Base-by-base conservation (phyloP, 2,329 filamentous ascomycete species). In the Penicillium janthinellum region DNA sequence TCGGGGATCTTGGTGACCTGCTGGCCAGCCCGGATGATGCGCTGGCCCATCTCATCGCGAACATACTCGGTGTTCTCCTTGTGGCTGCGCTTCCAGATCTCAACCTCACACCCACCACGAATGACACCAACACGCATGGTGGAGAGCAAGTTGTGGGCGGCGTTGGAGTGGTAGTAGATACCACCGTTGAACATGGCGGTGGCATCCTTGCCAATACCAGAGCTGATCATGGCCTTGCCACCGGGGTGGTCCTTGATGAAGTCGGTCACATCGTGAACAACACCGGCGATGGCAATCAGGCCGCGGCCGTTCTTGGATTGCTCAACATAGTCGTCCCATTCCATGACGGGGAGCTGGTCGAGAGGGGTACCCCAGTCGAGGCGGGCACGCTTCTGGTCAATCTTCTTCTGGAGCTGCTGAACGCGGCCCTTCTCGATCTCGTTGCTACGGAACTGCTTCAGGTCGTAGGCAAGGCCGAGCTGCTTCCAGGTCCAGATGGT, bases 241-340 rank as follows among this genome's bases (percentile, higher is more conserved):
- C 91, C 91, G n/a, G 91, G 91, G 77, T 96, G 91, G 71, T 93
- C 90, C 78, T 90, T 90, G 82, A 95, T 90, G 79, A 96, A 96
- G 74, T 90, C 84, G 68, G 86, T 86, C 25, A 96, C 87, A 71
- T 96, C 91, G 79, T 96, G 91, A 59, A 96, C 88, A 65, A 96
- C 90, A 79, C 91, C 91, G 48, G 91, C 91, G 61, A 96, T 83
- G 60, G 90, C 88, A 66, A 93, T 79, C 37, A 94, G 86, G 56
- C 86, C 89, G 74, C 89, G 90, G 69, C 91, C 91, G 61, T 88
- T 88, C 83, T 91, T 90, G 70, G 88, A 81, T 76, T 92, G 86
- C 65, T 88, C 86, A 58, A 92, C 88, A 69, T 92, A 96, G 72
- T 93, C 90, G 64, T 95, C 91, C 90, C 91, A 96, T 77, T 89